Conservation (phyloP, 2,329 filamentous ascomycete species). For the Thermoascus crustaceus region DNA sequence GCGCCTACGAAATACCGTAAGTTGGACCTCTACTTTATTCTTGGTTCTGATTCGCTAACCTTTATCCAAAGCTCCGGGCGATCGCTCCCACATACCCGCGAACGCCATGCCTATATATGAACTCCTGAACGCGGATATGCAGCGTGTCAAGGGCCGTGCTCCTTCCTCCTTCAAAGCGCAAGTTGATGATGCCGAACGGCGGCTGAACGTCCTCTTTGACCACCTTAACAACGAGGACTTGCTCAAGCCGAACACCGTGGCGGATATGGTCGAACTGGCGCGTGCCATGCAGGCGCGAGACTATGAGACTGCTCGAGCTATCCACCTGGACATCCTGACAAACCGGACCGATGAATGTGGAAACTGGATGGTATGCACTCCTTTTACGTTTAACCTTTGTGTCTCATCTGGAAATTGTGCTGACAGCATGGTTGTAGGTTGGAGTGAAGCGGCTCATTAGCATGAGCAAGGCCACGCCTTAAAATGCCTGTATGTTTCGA, state of each 20-base stretch:
- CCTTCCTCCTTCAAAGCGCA: constrained; percentile 80
- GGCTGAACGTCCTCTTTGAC: constrained; percentile 88
- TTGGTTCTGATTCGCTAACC: constrained; percentile 8
- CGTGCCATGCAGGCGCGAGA: constrained; percentile 60
- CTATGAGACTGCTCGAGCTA: constrained; percentile 56
- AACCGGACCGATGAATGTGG: constrained; percentile 74
- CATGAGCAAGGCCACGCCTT: constrained; percentile 70
- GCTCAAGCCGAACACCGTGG: constrained; percentile 62
- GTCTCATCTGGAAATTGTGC: constrained; percentile 13
- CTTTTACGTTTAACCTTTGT: not conserved
- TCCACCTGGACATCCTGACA: constrained; percentile 68
- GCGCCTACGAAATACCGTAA: constrained; percentile 60
- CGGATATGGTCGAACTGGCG: constrained; percentile 44
- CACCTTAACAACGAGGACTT: constrained; percentile 94
- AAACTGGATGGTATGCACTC: constrained; percentile 77
- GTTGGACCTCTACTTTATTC: constrained; percentile 19
- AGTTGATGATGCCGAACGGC: constrained; percentile 89
- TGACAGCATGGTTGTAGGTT: constrained; percentile 47
- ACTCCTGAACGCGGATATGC: constrained; percentile 73
- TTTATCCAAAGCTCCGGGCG: constrained; percentile 51
- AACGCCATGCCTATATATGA: constrained; percentile 72
- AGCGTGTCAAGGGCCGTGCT: constrained; percentile 76
- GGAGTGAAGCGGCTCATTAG: constrained; percentile 69
- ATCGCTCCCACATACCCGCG: constrained; percentile 79
- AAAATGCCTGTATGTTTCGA: too few relatives aligned